Evolutionary conservation across 331 rosid species (phyloP).

Genomic region (Malus hybrid): DNA sequence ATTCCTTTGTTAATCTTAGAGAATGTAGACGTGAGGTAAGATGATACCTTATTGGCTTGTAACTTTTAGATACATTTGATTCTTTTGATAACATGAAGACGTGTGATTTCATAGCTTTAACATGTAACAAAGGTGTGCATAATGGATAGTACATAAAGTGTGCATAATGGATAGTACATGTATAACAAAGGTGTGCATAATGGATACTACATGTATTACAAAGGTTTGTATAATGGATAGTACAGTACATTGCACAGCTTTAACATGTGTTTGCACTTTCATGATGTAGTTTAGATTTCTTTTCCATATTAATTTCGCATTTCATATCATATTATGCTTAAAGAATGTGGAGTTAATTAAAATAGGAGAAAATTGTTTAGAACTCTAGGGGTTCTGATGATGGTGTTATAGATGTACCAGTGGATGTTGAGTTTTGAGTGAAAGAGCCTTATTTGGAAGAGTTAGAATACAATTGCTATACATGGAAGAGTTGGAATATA

Average conservation of each 20-base stretch:
- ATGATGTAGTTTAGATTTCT: background rate
- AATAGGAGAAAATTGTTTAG: background rate
- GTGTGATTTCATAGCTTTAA: background rate
- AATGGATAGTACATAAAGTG: no score
- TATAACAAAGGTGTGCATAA: no score
- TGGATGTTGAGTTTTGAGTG: background rate
- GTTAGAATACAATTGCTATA: no score
- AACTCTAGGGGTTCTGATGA: background rate
- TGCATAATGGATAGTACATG: no score
- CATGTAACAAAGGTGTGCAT: background rate
- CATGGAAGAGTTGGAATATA: no score
- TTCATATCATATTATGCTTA: background rate
- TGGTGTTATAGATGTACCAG: background rate
- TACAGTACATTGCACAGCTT: background rate
- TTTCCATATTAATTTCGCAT: background rate
- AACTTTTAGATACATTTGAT: background rate
- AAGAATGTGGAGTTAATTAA: background rate
- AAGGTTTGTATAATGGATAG: background rate
- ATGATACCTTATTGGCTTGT: background rate
- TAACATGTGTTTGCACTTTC: background rate
- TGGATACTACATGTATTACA: background rate
- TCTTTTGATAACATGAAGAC: background rate
- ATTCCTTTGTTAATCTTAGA: constrained; percentile 83
- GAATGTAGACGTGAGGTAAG: constrained; percentile 91
- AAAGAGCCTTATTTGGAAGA: background rate